These are phyloP conservation scores for Globisporangium heterothallicum DNA, from an alignment of 352 stramenopile species.

Conservation along the genomic window DNA sequence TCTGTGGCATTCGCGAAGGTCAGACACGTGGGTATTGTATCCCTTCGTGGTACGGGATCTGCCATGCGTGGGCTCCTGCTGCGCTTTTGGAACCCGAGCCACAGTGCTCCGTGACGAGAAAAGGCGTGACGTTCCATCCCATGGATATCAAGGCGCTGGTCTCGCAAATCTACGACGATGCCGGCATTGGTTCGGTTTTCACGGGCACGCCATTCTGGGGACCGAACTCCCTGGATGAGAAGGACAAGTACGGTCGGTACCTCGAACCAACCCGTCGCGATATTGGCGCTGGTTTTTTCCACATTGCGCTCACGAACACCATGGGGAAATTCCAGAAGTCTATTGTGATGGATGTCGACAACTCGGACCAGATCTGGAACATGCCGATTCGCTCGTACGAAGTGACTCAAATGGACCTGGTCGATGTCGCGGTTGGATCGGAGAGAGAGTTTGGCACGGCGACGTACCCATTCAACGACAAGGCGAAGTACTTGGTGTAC, in stretches of 20 bases:
- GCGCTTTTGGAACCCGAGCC: slow-evolving; percentile 38
- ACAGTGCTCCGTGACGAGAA: slow-evolving; percentile 33
- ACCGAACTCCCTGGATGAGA: slow-evolving; percentile 4
- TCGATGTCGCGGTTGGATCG: slow-evolving; percentile 20
- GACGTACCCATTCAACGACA: slow-evolving; percentile 43
- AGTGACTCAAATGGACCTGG: slow-evolving; percentile 15
- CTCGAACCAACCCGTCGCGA: slow-evolving; percentile 34
- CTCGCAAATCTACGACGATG: slow-evolving; percentile 32
- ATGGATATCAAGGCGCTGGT: slow-evolving; percentile 50
- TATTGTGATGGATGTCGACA: slow-evolving; percentile 38
- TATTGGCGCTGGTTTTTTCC: slow-evolving; percentile 46
- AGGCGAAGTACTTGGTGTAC: slow-evolving; percentile 35
- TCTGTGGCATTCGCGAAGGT: slow-evolving; percentile 25
- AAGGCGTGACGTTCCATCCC: slow-evolving; percentile 40
- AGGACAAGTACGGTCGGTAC: slow-evolving; percentile 44
- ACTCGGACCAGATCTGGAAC: slow-evolving; percentile 48
- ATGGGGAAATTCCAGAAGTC: slow-evolving; percentile 27
- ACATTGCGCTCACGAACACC: slow-evolving; percentile 41
- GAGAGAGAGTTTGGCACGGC: slow-evolving; percentile 34
- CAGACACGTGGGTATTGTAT: slow-evolving; percentile 38
- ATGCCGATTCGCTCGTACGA: slow-evolving; percentile 46
- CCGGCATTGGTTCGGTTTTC: slow-evolving; percentile 33
- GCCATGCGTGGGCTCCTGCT: slow-evolving; percentile 38
- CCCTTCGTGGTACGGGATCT: slow-evolving; percentile 41
- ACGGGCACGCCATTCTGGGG: slow-evolving; percentile 34